Base-by-base conservation (phyloP, 345 rosid genomes). In the Heritiera fomes region DNA sequence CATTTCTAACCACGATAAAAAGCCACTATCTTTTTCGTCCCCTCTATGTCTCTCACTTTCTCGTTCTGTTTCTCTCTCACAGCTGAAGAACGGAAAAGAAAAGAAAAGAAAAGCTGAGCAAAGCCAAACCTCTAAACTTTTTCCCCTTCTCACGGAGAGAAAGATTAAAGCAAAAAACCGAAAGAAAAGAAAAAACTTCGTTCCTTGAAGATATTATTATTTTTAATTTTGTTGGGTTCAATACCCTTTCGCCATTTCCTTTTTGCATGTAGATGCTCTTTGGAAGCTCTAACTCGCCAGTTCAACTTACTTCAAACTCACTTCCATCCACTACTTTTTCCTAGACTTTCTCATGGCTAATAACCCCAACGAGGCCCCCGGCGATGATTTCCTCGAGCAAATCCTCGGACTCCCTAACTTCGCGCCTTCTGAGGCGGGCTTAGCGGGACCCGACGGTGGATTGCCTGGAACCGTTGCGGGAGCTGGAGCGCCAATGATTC, bases 341-440 rank as follows among this genome's bases (percentile, higher is more conserved):
- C 55, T 56, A 60, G 68, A 62, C 63, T 73, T 60, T 40, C 55
- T 50, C 80, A 97, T 97, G 99, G 93, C 99, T 56, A 92, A 89
- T 81, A 97, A 94, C 71, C 91, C 89, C 60, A 84, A 88, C 62
- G 95, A 89, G 17, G 77, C 91, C 38, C 84, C 95, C 4, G 28
- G 87, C 38, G 99, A 97, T 80, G 98, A 97, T 84, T 97, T 97
- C 89, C 85, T 97, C 67, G 98, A 91, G 81, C 98, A 93, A 85
- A 90, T 97, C 66, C 95, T 97, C 49, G 89, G 96, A 65, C 84
- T 93, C 58, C 94, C 88, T 20, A 89, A 82, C 88, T 96, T 90
- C 81, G 85, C 87, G 40, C 82, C 94, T 34, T 65, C 93, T 2
- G 97, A 88, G 15, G 74, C 89, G 1, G 89, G 93, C 59, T 79